Conservation (phyloP, 2,329 filamentous ascomycete genomes). For the Aspergillus latus region DNA sequence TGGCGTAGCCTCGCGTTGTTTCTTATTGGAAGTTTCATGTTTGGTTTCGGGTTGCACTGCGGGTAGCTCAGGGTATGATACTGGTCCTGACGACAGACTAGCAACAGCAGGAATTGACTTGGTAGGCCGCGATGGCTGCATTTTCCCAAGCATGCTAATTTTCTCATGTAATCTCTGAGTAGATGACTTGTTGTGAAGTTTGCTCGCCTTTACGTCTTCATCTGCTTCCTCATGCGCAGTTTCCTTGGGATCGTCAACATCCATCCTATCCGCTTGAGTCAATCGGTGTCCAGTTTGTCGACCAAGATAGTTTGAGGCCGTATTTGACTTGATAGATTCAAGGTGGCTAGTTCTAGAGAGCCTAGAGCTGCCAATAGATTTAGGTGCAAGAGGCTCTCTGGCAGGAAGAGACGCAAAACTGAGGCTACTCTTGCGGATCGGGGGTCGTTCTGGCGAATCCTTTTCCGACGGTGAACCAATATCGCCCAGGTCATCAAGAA, state of each 20-base stretch:
- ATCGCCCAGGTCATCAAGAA: slow-evolving; percentile 44
- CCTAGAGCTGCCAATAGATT: slow-evolving; percentile 70
- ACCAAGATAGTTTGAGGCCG: slow-evolving; percentile 69
- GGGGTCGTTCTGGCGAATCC: slow-evolving; percentile 56
- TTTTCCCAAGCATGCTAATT: slow-evolving; percentile 71
- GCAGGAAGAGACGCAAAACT: slow-evolving; percentile 92
- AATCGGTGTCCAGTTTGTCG: slow-evolving; percentile 62
- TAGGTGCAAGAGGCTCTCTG: slow-evolving; percentile 82
- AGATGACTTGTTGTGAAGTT: slow-evolving; percentile 79
- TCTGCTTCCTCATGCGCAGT: slow-evolving; percentile 50
- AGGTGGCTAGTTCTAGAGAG: slow-evolving; percentile 75
- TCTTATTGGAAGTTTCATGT: slow-evolving; percentile 23
- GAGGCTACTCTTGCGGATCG: slow-evolving; percentile 88
- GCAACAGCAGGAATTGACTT: slow-evolving; percentile 46
- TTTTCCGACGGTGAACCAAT: slow-evolving; percentile 50
- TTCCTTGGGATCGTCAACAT: slow-evolving; percentile 57
- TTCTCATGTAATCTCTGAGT: slow-evolving; percentile 90
- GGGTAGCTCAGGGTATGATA: slow-evolving; percentile 40
- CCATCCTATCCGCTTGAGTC: slow-evolving; percentile 47
- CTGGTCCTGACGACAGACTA: slow-evolving; percentile 29
- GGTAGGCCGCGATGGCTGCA: slow-evolving; percentile 47
- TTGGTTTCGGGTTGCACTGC: slow-evolving; percentile 31
- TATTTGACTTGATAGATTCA: slow-evolving; percentile 55
- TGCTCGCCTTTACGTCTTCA: slow-evolving; percentile 52
- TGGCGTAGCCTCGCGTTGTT: slow-evolving; percentile 22